These are phyloP conservation scores for Durio zibethinus DNA, from an alignment of 345 rosid species.

Conservation along the genomic window DNA sequence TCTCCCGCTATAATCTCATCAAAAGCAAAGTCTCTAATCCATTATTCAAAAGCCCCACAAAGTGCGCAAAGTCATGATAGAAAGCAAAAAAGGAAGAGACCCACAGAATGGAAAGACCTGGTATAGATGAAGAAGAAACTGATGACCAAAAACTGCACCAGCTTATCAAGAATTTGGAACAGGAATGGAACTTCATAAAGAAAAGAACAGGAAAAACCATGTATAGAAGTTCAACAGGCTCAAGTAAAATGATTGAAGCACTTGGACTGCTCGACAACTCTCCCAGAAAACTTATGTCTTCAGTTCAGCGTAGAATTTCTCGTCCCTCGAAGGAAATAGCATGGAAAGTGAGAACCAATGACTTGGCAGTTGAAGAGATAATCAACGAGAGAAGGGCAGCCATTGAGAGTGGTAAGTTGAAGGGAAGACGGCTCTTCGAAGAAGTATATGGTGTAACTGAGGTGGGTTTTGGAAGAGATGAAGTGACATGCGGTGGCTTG, in stretches of 20 bases:
- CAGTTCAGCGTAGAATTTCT: constrained; percentile 35
- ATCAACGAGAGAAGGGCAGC: constrained; percentile 41
- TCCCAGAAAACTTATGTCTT: constrained; percentile 47
- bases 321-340: constrained; percentile 5
- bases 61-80: not conserved
- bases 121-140: constrained; percentile 7
- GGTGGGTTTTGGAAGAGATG: constrained; percentile 13
- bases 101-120: constrained; percentile 32
- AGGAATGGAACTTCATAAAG: constrained; percentile 43
- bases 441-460: constrained; percentile 9
- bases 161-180: constrained; percentile 27
- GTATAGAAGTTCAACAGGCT: constrained; percentile 25
- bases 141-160: constrained; percentile 25
- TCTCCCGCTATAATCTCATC: constrained; percentile 19
- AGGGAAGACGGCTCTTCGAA: constrained; percentile 39
- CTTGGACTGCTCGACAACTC: constrained; percentile 33
- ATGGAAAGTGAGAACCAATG: constrained; percentile 45
- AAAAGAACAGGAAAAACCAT: constrained; percentile 21
- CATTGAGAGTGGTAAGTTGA: constrained; percentile 38
- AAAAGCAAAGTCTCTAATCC: constrained; percentile 21
- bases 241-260: constrained; percentile 20
- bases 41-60: constrained; percentile 11
- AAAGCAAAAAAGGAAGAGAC: constrained; percentile 15
- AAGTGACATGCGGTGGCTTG: constrained; percentile 11
- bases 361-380: constrained; percentile 31